Base-by-base conservation (phyloP, 305 asterid species). In the Fraxinus platypoda region DNA sequence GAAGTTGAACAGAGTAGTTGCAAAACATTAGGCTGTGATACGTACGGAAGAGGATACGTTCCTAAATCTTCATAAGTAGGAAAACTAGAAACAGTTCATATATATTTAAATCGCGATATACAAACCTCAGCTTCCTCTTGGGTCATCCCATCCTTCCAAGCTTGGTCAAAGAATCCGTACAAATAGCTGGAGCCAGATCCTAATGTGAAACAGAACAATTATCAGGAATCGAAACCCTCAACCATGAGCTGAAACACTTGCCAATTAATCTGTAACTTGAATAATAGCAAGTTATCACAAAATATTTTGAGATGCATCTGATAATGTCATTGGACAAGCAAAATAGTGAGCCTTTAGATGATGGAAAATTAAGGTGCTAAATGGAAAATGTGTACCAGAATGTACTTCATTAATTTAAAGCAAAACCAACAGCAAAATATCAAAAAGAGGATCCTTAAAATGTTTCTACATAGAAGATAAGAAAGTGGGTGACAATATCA, bases 131-230 rank as follows among this genome's bases (percentile, higher is more conserved):
- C 97, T 87, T 95, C 98, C 49, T 91, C 94, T 80, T 84, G 93
- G 37, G 94, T 88, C 95, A 92, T 93, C 76, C 97, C 98, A 84
- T 90, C 95, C 87, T 83, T 93, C 98, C 98, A 93, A 15, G 78
- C 95, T 88, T 95, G 96, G 87, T 95, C 98, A 83, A 95, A 93
- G 91, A 90, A 93, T 57, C 97, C 97, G 73, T 95, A 95, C 90
- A 95, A 82, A 84, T 95, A 93, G 19, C 90, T 70, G 37, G 98
- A 95, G 46, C 97, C 98, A 78, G 98, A 95, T 75, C 98, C 98
- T 93, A 90, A 31, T 72, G 79, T 79, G 52, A 68, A 76, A 78
- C 76, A 86, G 25, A 78, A 37, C 66, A 82, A 80, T 17, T 54
- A 26, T 23, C 77, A 80, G 68, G 83, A 72, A 17, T 35, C 33